Conservation (phyloP, 2,329 filamentous ascomycete species). For the Penicillium psychrosexuale region DNA sequence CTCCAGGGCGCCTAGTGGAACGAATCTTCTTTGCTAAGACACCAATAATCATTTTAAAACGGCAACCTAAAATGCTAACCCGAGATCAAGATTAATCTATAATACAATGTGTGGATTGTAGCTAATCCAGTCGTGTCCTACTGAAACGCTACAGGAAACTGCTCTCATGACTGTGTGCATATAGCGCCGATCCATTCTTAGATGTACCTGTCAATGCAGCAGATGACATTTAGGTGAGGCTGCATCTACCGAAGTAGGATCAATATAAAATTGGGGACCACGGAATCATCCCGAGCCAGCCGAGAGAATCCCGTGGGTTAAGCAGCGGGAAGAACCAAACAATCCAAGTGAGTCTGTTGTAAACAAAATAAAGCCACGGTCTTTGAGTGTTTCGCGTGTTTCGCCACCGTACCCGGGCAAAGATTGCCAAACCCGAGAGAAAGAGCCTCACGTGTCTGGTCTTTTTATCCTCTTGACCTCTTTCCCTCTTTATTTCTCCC, state of each 20-base stretch:
- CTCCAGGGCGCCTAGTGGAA: background rate
- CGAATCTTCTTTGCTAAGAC: background rate
- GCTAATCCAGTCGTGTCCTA: background rate
- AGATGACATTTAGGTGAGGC: background rate
- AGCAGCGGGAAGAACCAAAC: conserved; percentile 6
- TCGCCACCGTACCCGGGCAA: conserved; percentile 11
- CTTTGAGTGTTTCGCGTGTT: background rate
- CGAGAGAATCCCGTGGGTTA: conserved; percentile 1
- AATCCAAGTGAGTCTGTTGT: background rate
- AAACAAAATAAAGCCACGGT: background rate
- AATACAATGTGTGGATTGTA: background rate
- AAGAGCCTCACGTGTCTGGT: conserved; percentile 16
- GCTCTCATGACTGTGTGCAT: background rate
- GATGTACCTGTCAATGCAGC: background rate
- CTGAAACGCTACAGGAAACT: background rate
- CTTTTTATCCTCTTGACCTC: conserved; percentile 9
- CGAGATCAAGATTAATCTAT: background rate
- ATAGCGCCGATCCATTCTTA: background rate
- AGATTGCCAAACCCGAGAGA: background rate
- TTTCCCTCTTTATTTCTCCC: background rate
- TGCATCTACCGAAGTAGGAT: background rate
- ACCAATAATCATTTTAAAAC: background rate
- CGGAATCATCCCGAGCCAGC: background rate
- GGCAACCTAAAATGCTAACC: background rate
- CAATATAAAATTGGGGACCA: background rate